phyloP scores from a whole-genome alignment of 2,329 filamentous ascomycete species.

The Conoideocrella luteorostrata region DNA sequence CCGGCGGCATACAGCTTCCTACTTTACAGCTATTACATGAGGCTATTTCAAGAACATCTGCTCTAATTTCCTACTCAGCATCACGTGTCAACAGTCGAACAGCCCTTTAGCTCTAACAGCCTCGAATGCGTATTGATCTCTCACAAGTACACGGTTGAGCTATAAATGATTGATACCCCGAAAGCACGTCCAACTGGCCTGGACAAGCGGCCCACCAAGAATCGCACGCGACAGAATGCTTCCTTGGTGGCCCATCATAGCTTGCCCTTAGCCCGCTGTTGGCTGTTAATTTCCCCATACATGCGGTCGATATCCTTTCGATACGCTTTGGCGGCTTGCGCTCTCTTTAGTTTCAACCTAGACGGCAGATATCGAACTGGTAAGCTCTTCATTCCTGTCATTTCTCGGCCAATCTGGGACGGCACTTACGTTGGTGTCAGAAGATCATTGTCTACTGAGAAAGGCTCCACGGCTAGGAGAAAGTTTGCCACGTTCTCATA shows the following conservation, averaged over 20 bases:
- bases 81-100: too few species aligned
- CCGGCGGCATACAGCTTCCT: too few species aligned
- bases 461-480: constrained; percentile 76
- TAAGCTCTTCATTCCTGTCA: not conserved
- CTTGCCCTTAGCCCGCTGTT: constrained; percentile 1
- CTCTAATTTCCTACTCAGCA: too few species aligned
- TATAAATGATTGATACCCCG: too few species aligned
- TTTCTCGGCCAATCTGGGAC: not conserved
- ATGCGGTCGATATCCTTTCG: constrained; percentile 46
- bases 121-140: too few species aligned
- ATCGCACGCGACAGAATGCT: too few species aligned
- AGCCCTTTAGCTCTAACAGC: too few species aligned
- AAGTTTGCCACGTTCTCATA: constrained; percentile 77
- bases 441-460: constrained; percentile 86
- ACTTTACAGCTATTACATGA: too few species aligned
- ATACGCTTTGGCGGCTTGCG: constrained; percentile 47
- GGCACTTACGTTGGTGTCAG: constrained; percentile 74
- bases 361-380: not conserved
- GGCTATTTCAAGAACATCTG: too few species aligned
- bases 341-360: constrained; percentile 56
- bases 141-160: too few species aligned
- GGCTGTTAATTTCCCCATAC: constrained; percentile 47
- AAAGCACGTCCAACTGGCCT: too few species aligned
- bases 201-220: too few species aligned
- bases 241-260: not conserved